Evolutionary conservation across 1,139 yeast genomes (phyloP), one percentile per base, ranked within the genome.

Genomic region (Pichia sp.): DNA sequence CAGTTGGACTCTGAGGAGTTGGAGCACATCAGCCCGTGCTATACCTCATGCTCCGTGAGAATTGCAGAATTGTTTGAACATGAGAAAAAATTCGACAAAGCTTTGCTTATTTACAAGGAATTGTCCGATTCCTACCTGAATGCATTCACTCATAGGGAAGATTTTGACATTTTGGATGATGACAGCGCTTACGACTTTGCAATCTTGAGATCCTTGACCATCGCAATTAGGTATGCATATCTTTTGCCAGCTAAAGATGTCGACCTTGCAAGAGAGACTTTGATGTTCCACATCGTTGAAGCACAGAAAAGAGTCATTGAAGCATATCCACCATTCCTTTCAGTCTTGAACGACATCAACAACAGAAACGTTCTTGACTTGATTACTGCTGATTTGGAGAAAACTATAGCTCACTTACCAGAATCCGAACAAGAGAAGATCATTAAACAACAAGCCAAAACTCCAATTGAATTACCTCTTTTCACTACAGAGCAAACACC

Each of bases 11-110:
- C 56, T 12, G 66, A 75, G 44, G 73, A 69, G 0, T 65, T 87
- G 66, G 80, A 80, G 58, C 76, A 75, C 10, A 64, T 86, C 41
- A 72, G 80, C 46, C 90, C 85, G 62, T 88, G 84, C 63, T 86
- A 83, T 64, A 89, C 97, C 0, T 96, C 97, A 0, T 78, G 91
- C 54, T 93, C 89, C 64, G 73, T 91, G 66, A 88, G 91, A 66
- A 75, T 89, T 46, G 96, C 87, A 2, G 96, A 91, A 65, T 84
- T 88, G 85, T 87, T 81, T 67, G 64, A 70, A 69, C 49, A 61
- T 58, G 34, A 61, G 20, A 61, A 57, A 10, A 47, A 61, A 16
- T 60, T 56, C 40, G 65, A 64, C 45, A 66, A 63, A 45, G 67
- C 70, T 2, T 48, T 61, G 34, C 54, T 54, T 2, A 58, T 65